Base-by-base conservation (phyloP, 202 grass and related monocot species). In the Eragrostis tef region DNA sequence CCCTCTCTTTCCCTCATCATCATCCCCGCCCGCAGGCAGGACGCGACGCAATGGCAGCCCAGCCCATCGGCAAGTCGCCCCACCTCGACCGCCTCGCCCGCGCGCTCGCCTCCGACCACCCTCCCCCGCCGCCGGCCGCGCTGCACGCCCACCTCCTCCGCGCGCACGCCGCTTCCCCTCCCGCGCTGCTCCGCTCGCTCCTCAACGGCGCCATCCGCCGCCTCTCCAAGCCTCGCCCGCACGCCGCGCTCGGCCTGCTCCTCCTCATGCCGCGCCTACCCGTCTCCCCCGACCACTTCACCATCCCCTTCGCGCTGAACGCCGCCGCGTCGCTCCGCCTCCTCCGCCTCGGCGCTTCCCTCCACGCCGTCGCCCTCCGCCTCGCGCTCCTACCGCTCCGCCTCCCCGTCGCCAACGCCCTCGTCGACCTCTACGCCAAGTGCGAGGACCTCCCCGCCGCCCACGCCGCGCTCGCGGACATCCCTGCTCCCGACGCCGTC, bases 351-450 rank as follows among this genome's bases (percentile, higher is more conserved):
- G 91, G 88, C 45, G 74, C 88, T 16, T 64, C 84, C 68, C 64
- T 83, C 56, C 85, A 88, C 84, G 34, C 83, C 11, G 14, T 80
- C 70, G 58, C 86, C 24, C 22, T 82, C 85, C 75, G 85, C 71
- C 83, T 87, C 78, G 81, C 29, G 49, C 91, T 93, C 17, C 67
- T 88, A 59, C 82, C 83, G 17, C 49, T 73, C 71, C 29, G 88
- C 72, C 88, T 86, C 21, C 86, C 88, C 76, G 91, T 93, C 76
- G 82, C 83, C 79, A 89, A 91, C 58, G 92, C 92, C 6, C 70
- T 94, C 47, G 85, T 94, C 9, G 92, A 74, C 62, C 80, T 91
- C 79, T 94, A 94, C 82, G 87, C 86, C 66, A 94, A 91, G 79
- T 91, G 87, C 89, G 41, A 76, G 65, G 85, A 64, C 31, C 83